These are phyloP conservation scores for Persicaria maculosa DNA, from an alignment of 148 eudicot genomes.

Conservation along the genomic window DNA sequence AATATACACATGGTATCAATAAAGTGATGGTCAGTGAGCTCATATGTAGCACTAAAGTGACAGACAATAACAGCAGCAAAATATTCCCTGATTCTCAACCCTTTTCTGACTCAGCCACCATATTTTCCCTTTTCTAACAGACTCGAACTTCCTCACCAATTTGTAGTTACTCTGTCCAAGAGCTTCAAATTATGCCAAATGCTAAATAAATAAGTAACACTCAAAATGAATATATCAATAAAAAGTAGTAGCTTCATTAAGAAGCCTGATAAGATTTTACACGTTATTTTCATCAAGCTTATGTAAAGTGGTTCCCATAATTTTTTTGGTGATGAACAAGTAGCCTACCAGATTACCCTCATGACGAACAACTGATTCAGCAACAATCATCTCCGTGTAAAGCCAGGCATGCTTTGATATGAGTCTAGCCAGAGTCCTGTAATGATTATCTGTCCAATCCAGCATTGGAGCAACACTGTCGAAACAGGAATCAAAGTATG, in stretches of 20 bases:
- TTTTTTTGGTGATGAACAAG: neutral
- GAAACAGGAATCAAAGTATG: neutral
- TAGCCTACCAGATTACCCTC: conserved; percentile 61
- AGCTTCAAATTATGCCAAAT: neutral
- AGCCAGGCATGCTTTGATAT: conserved; percentile 92
- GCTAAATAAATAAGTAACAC: neutral
- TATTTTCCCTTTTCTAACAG: neutral
- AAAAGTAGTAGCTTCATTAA: neutral
- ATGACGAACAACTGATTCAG: conserved; percentile 79
- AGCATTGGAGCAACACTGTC: conserved; percentile 94
- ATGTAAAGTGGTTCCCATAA: neutral
- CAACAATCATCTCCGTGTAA: conserved; percentile 93
- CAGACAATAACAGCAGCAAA: neutral
- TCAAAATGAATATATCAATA: neutral
- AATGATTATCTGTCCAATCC: conserved; percentile 96
- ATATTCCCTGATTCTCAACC: neutral
- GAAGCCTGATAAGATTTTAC: neutral
- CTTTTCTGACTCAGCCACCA: neutral
- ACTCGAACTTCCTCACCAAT: neutral
- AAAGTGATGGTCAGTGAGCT: neutral
- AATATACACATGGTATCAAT: neutral
- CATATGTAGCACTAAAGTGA: neutral
- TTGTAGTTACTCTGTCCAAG: neutral
- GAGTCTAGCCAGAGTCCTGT: conserved; percentile 72
- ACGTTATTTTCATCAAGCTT: neutral